Percentiles rank a stretch among this genome's conserved stretches.
Evolutionary conservation across 352 stramenopile genomes (phyloP).

Genomic region (Phytophthora ohioensis): DNA sequence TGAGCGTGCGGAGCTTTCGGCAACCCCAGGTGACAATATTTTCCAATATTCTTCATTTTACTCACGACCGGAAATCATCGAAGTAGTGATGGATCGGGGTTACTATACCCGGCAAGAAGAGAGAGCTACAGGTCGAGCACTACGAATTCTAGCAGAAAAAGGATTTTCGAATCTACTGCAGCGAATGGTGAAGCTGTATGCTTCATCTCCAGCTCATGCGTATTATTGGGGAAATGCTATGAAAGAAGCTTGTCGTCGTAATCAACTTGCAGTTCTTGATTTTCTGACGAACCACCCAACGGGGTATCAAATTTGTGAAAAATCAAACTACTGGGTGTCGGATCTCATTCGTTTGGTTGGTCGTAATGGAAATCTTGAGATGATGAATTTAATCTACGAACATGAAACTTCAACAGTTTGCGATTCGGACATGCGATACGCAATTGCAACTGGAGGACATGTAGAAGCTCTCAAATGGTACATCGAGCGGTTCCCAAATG

Average conservation of each 20-base stretch:
- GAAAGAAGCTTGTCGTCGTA: neutral
- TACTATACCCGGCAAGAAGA: neutral
- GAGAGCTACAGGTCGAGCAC: neutral
- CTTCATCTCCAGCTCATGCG: neutral
- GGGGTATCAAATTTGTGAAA: neutral
- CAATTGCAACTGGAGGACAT: neutral
- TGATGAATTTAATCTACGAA: neutral
- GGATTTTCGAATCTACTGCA: neutral
- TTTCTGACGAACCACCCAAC: neutral
- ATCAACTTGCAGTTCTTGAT: neutral
- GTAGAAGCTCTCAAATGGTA: neutral
- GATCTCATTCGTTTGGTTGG: neutral
- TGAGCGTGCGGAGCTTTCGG: neutral
- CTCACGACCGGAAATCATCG: neutral
- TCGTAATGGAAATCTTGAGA: conserved; percentile 1
- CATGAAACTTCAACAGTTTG: neutral
- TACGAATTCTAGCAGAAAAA: neutral
- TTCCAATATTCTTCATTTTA: neutral
- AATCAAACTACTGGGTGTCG: neutral
- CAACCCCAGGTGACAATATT: neutral
- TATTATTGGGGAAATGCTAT: neutral
- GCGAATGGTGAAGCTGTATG: neutral
- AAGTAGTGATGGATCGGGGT: neutral
- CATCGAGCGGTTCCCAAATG: neutral
- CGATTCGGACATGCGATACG: neutral